A percentile compares a stretch with the other conserved stretches of the same genome.
Conservation (phyloP, 768 basidiomycete genomes). For the Amyloporia xantha region DNA sequence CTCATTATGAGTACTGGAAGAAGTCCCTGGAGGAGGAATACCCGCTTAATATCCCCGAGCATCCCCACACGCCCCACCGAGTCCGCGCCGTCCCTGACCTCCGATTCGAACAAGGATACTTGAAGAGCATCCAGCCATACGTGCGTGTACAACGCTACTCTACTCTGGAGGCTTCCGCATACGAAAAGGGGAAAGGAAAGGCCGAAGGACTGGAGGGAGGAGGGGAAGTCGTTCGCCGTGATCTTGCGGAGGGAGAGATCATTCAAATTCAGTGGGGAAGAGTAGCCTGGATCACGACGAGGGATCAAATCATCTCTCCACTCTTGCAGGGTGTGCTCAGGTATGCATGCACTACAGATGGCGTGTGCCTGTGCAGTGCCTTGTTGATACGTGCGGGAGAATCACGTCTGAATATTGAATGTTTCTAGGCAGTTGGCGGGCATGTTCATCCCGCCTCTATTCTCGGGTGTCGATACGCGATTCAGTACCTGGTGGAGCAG, state of each 20-base stretch:
- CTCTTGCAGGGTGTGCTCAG: slow-evolving; percentile 61
- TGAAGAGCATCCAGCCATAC: slow-evolving; percentile 51
- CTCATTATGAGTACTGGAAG: neutral
- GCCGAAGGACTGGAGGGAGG: slow-evolving; percentile 15
- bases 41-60: neutral
- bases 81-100: slow-evolving; percentile 52
- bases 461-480: slow-evolving; percentile 13
- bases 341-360: slow-evolving; percentile 38
- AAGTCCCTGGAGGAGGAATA: neutral
- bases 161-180: too few species aligned
- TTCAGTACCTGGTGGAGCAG: slow-evolving; percentile 14
- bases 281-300: slow-evolving; percentile 54
- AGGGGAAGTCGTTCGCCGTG: too few species aligned
- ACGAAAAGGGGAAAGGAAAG: slow-evolving; percentile 29
- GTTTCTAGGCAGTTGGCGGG: neutral
- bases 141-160: slow-evolving; percentile 33
- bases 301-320: slow-evolving; percentile 66
- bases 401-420: neutral
- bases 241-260: slow-evolving; percentile 20
- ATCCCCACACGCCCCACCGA: neutral
- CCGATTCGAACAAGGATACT: slow-evolving; percentile 68
- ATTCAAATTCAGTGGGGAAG: slow-evolving; percentile 44
- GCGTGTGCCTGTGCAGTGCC: too few species aligned
- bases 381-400: too few species aligned
- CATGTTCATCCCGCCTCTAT: slow-evolving; percentile 38